Evolutionary conservation across 139 green algal genomes (phyloP), one percentile per base, ranked within the genome.

Genomic region (Tetradesmus obliquus): DNA sequence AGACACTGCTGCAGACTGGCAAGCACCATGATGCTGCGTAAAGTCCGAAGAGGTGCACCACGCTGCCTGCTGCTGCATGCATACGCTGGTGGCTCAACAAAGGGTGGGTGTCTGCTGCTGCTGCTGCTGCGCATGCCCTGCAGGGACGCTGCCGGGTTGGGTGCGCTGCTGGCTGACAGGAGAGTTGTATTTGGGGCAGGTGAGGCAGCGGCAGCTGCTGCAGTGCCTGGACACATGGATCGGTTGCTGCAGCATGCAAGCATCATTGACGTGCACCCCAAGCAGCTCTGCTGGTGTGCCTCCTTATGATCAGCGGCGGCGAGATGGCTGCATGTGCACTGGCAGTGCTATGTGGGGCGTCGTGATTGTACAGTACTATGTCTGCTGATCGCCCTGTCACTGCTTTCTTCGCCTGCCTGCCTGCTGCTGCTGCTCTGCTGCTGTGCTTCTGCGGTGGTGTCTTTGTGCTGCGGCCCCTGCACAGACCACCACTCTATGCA

Each of bases 401-500:
- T 83, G 76, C 76, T 10, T 82, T 54, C 2, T 2, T 53, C 74
- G 15, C 24, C n/a, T 15, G 79, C 1, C 22, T 57, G 7, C 45
- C 22, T 24, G 17, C 20, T 74, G 87, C 55, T 76, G 17, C 53
- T 74, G 1, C 24, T 55, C 55, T 60, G 58, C 15, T 86, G 79
- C 45, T 71, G 58, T 66, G 53, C 24, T 76, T 53, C 51, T 83
- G 53, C 53, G 15, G 55, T 8, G 55, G 79, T 76, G 54, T 15
- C 57, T 55, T 24, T n/a, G 4, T 57, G 22, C 74, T 66, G 22
- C 62, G 8, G 5, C 20, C 72, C 3, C 20, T 72, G 45, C 88
- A 5, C 82, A 94, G 93, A 93, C 51, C 98, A 96, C 84, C 88
- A 95, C 76, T 96, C 95, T 0, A 69, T 98, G 55, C 82, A 86